These are phyloP conservation scores for Ogataea siamensis DNA, from an alignment of 805 yeast species.

Conservation along the genomic window DNA sequence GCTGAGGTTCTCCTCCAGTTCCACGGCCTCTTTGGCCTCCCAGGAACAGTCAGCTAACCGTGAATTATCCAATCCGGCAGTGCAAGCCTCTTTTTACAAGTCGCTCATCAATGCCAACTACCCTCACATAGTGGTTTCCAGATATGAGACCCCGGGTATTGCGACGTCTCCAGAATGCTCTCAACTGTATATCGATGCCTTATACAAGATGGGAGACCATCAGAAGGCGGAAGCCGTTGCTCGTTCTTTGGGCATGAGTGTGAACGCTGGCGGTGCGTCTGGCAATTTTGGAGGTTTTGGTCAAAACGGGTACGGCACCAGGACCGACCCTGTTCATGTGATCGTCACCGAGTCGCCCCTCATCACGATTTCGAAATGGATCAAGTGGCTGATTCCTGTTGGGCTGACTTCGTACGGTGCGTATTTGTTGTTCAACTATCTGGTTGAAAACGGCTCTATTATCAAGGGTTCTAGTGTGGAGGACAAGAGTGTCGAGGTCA, in stretches of 20 bases:
- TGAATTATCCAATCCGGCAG: slow-evolving; percentile 60
- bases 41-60: slow-evolving; percentile 87
- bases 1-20: slow-evolving; percentile 8
- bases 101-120: slow-evolving; percentile 73
- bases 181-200: slow-evolving; percentile 74
- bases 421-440: slow-evolving; percentile 71
- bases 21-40: slow-evolving; percentile 44
- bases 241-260: slow-evolving; percentile 37
- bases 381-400: slow-evolving; percentile 82
- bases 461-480: slow-evolving; percentile 24
- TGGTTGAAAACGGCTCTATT: slow-evolving; percentile 80
- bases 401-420: slow-evolving; percentile 79
- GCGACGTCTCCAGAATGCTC: slow-evolving; percentile 80
- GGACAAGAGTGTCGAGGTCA: slow-evolving; percentile 25
- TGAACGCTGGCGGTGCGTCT: slow-evolving; percentile 30
- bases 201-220: slow-evolving; percentile 70
- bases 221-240: slow-evolving; percentile 74
- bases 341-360: slow-evolving; percentile 82
- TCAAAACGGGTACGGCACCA: slow-evolving; percentile 47
- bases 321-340: slow-evolving; percentile 89
- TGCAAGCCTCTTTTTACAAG: slow-evolving; percentile 83
- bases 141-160: slow-evolving; percentile 93
- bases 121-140: slow-evolving; percentile 94
- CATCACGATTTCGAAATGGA: slow-evolving; percentile 78
- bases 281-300: slow-evolving; percentile 21